Conservation (phyloP, 2,329 filamentous ascomycete species). For the Sordariomycetes sp. region DNA sequence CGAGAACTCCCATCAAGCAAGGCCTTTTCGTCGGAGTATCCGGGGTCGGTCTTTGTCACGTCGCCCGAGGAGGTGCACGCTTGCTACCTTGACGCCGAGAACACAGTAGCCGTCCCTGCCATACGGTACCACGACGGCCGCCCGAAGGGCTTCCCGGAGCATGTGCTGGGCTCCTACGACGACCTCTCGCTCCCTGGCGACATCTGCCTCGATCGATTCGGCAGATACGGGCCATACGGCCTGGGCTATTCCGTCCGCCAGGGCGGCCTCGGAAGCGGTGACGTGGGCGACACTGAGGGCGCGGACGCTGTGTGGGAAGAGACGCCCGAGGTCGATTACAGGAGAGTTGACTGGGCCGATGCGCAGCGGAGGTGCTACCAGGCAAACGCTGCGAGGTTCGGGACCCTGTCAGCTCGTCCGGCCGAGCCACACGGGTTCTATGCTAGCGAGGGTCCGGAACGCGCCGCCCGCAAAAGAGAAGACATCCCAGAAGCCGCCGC, state of each 20-base stretch:
- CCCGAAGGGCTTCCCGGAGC: conserved; percentile 73
- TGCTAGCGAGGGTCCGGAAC: conserved; percentile 22
- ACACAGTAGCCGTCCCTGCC: conserved; percentile 54
- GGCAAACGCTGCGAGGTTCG: conserved; percentile 62
- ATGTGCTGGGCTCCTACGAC: conserved; percentile 79
- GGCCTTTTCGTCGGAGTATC: conserved; percentile 35
- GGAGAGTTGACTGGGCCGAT: conserved; percentile 66
- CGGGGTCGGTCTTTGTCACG: conserved; percentile 22
- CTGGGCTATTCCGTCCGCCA: conserved; percentile 70
- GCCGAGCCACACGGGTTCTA: conserved; percentile 39
- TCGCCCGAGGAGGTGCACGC: conserved; percentile 49
- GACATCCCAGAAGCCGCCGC: neutral
- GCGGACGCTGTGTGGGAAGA: conserved; percentile 69
- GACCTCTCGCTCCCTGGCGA: conserved; percentile 69
- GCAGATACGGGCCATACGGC: conserved; percentile 80
- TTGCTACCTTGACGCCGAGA: conserved; percentile 66
- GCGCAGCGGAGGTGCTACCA: conserved; percentile 64
- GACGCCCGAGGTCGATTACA: conserved; percentile 64
- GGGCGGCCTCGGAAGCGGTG: conserved; percentile 76
- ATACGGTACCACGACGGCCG: conserved; percentile 69
- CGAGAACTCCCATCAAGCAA: conserved; percentile 26
- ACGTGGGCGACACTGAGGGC: conserved; percentile 75
- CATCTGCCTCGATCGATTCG: conserved; percentile 88
- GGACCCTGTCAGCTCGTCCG: conserved; percentile 27
- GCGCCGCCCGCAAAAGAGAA: neutral